phyloP scores from a whole-genome alignment of 495 filamentous ascomycete species.

The Jackrogersella multiformis region DNA sequence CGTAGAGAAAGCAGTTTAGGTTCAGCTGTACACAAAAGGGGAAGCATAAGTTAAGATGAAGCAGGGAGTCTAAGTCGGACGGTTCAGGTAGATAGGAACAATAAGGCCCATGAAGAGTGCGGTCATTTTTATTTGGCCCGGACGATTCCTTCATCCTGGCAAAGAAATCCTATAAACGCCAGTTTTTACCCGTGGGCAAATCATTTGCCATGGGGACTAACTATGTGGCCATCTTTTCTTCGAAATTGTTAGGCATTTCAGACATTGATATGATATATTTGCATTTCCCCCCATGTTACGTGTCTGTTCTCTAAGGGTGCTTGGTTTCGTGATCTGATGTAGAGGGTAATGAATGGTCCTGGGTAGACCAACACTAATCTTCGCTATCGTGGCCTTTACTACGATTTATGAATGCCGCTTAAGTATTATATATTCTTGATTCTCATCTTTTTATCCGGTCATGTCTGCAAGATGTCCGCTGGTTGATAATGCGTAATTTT shows the following conservation, averaged over 20 bases:
- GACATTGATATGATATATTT: constrained; percentile 17
- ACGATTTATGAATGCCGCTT: too few species aligned
- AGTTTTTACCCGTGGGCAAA: constrained; percentile 13
- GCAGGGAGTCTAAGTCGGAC: constrained; percentile 22
- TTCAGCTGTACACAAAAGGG: constrained; percentile 27
- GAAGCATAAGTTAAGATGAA: constrained; percentile 20
- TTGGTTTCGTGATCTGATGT: background rate
- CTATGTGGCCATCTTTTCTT: constrained; percentile 24
- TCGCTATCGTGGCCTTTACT: too few species aligned
- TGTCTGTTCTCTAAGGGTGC: background rate
- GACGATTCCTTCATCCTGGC: constrained; percentile 10
- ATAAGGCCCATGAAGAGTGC: constrained; percentile 6
- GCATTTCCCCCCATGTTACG: constrained; percentile 2
- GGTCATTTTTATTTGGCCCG: constrained; percentile 18
- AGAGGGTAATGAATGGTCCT: too few species aligned
- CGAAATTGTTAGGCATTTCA: constrained; percentile 32
- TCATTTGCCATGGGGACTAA: background rate
- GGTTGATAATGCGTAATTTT: too few species aligned
- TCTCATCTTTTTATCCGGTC: too few species aligned
- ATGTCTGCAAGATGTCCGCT: too few species aligned
- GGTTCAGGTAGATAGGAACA: constrained; percentile 30
- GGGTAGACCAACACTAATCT: too few species aligned
- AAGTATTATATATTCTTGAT: too few species aligned
- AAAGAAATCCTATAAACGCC: constrained; percentile 22
- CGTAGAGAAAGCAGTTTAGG: constrained; percentile 18